Evolutionary conservation across 1,284 basidiomycete genomes (phyloP), one percentile per base, ranked within the genome.

Genomic region (Fomitopsis pinicola): DNA sequence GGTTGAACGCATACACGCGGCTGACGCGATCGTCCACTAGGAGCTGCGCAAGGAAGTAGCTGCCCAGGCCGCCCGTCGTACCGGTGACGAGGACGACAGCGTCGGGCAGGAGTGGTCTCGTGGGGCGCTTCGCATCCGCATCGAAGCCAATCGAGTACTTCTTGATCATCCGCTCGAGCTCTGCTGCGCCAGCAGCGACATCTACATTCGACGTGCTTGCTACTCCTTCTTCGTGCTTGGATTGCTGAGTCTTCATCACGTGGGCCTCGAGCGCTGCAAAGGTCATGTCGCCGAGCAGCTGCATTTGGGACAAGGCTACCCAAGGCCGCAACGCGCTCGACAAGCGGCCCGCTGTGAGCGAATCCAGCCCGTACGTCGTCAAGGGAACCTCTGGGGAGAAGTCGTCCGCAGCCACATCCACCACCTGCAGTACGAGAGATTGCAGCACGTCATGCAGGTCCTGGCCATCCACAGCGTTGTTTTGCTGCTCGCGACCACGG

Each of bases 301-400:
- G 75, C 19, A 77, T 66, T 58, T 77, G 75, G 0, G 74, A 69
- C 33, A 77, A 63, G 33, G 67, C 58, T 4, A 75, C 60, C 19
- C 68, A 63, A 0, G 72, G 65, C 7, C 71, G 69, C 44, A 78
- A 68, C 9, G 66, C 62, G 53, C 67, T 67, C 9, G 75, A 72
- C 14, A 77, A 65, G 9, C 70, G 66, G 1, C 70, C 69, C 2
- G 77, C 77, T 8, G 72, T 69, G 3, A 78, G 68, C 0, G 77
- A 79, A 63, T 79, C 77, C n/a, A 79, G 64, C 19, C 77, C 78
- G 60, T 76, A 79, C 4, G 71, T 66, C 2, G 74, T 76, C 55
- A 79, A 67, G 1, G 77, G 78, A 1, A 75, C 72, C 28, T 76
- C 72, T 1, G 65, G 62, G 14, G 70, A 69, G 58, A 79, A 72